A percentile compares a stretch with the other conserved stretches of the same genome.
phyloP scores from a whole-genome alignment of 169 alveolate species.

The Eimeria zaria region DNA sequence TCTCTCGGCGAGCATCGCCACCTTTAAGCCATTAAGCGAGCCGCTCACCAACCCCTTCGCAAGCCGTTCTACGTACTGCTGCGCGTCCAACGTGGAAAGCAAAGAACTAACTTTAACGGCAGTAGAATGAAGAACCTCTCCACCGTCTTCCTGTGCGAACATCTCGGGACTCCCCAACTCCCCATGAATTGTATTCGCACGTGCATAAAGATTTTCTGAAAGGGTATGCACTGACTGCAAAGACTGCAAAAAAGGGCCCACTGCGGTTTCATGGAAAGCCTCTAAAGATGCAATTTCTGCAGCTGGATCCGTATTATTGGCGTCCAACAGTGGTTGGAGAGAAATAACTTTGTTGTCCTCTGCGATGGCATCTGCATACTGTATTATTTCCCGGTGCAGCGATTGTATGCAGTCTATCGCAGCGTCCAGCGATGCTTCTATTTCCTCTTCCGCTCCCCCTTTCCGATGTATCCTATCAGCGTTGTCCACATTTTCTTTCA shows the following conservation, averaged over 20 bases:
- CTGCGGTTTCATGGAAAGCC: constrained; percentile 4
- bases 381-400: not conserved
- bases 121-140: not conserved
- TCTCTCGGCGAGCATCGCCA: constrained; percentile 31
- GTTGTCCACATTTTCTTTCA: not conserved
- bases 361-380: not conserved
- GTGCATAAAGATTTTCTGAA: not conserved
- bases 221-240: not conserved
- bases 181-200: not conserved
- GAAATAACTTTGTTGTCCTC: not conserved
- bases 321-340: not conserved
- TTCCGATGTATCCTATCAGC: not conserved
- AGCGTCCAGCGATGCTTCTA: not conserved
- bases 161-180: not conserved
- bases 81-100: not conserved
- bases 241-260: not conserved
- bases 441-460: not conserved
- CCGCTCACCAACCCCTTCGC: constrained; percentile 19
- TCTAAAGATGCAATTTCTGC: not conserved
- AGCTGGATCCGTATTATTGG: not conserved
- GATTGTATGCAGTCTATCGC: not conserved
- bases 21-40: constrained; percentile 6
- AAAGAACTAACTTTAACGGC: not conserved
- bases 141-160: not conserved
- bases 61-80: not conserved